Evolutionary conservation across 768 basidiomycete genomes (phyloP).

Genomic region (Hysterangium stoloniferum): DNA sequence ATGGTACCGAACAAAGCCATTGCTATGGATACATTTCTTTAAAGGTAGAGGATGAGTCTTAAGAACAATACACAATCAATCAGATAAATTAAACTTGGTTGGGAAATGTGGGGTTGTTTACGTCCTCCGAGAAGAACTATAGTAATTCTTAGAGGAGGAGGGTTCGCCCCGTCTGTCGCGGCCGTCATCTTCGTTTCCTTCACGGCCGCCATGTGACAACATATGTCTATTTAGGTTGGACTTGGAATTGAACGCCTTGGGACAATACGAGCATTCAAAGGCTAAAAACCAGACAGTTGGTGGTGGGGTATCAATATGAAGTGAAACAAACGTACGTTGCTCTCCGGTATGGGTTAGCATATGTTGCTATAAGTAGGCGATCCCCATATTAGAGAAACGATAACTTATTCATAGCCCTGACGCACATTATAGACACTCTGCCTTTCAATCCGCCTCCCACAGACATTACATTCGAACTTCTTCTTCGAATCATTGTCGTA

Average conservation of each 20-base stretch:
- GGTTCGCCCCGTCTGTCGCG: too few species aligned
- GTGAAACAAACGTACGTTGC: slow-evolving; percentile 1
- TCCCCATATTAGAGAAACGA: too few species aligned
- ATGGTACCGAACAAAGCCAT: too few species aligned
- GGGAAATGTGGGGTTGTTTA: too few species aligned
- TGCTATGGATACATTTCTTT: too few species aligned
- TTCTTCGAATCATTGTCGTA: slow-evolving; percentile 2
- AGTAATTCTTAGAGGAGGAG: slow-evolving; percentile 7
- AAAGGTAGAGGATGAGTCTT: too few species aligned
- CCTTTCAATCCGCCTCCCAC: slow-evolving; percentile 8
- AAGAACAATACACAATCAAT: too few species aligned
- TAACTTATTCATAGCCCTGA: too few species aligned
- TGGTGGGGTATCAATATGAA: too few species aligned
- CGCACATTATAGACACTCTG: slow-evolving; percentile 12
- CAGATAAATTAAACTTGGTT: too few species aligned
- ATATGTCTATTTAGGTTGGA: slow-evolving; percentile 9
- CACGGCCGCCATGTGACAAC: slow-evolving; percentile 1
- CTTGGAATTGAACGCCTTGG: slow-evolving; percentile 11
- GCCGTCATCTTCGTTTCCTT: neutral
- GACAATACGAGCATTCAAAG: slow-evolving; percentile 1
- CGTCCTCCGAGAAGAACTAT: slow-evolving; percentile 6
- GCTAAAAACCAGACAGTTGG: slow-evolving; percentile 1
- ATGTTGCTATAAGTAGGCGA: slow-evolving; percentile 7
- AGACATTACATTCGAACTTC: slow-evolving; percentile 9
- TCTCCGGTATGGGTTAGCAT: slow-evolving; percentile 11